These are phyloP conservation scores for Aspergillus novoparasiticus DNA, from an alignment of 2,329 filamentous ascomycete genomes.

Conservation along the genomic window DNA sequence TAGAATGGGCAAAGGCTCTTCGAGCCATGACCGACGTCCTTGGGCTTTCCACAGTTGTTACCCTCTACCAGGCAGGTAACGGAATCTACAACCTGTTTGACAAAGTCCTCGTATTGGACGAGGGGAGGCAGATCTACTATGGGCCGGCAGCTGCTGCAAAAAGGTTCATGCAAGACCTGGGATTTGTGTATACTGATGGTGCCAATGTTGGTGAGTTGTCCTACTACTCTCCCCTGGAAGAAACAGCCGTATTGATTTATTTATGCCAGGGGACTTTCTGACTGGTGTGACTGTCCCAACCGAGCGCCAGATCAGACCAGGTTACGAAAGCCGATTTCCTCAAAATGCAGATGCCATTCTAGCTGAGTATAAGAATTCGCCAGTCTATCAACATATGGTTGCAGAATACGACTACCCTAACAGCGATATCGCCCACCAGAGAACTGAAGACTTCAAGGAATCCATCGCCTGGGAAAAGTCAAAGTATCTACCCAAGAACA, in stretches of 20 bases:
- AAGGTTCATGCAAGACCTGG: conserved; percentile 66
- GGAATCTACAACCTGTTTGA: conserved; percentile 71
- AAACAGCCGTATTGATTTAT: no score
- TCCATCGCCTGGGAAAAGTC: conserved; percentile 58
- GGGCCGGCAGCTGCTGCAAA: conserved; percentile 61
- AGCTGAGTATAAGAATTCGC: conserved; percentile 55
- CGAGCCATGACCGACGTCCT: conserved; percentile 63
- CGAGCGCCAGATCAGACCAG: conserved; percentile 48
- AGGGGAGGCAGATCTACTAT: conserved; percentile 68
- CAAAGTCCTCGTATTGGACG: conserved; percentile 69
- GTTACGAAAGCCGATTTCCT: conserved; percentile 49
- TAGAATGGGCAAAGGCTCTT: conserved; percentile 64
- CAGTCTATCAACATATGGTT: conserved; percentile 54
- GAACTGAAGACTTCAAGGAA: conserved; percentile 58
- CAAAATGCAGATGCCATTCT: conserved; percentile 48
- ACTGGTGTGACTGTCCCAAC: conserved; percentile 65
- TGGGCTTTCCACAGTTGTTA: conserved; percentile 57
- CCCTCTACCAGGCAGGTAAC: conserved; percentile 70
- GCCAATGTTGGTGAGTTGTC: conserved; percentile 53
- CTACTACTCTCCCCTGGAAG: no score
- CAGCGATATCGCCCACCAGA: conserved; percentile 50
- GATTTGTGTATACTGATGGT: conserved; percentile 64
- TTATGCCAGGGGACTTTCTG: conserved; percentile 58
- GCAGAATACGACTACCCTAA: conserved; percentile 61
- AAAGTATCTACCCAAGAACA: conserved; percentile 55